Base-by-base conservation (phyloP, 805 yeast genomes). In the Hanseniaspora pseudoguilliermondii region DNA sequence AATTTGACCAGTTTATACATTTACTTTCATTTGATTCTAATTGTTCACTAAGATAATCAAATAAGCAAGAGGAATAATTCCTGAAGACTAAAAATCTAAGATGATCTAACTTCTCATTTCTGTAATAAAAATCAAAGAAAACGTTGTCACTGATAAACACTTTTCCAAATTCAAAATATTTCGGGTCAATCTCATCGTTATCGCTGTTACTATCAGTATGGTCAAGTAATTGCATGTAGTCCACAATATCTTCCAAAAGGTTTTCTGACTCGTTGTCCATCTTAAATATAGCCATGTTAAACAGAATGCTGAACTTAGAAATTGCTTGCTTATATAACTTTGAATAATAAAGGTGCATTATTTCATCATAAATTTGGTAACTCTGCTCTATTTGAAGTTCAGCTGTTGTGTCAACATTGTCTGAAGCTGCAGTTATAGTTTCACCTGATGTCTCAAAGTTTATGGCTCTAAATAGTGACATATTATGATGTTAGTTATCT, bases 371-470 rank as follows among this genome's bases (percentile, higher is more conserved):
- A 13, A 82, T 69, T 60, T 79, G 80, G 66, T 84, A 83, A 3
- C 95, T 93, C 64, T 85, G 86, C 66, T 93, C 97, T 21, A 79
- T 78, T 63, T 91, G 97, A 25, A 91, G 72, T 65, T 93, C 99
- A 49, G 96, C 73, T 1, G 97, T 84, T 21, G 43, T 41, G 16
- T 86, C 91, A 38, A 79, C 72, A 20, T 69, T 69, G 5, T 77
- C 44, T 11, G 25, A 20, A 8, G 29, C 23, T 6, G 15, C 23
- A 20, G 18, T 18, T 13, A 13, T 9, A 9, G 48, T 43, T 15
- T 44, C 55, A 3, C 39, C 50, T 11, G 34, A 44, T 20, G 39
- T 29, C 20, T 55, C 57, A 47, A 83, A 70, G 63, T 91, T 91
- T 46, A 90, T 74, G 1, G 97, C 95, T 35, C 82, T 75, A 66